Evolutionary conservation across 257 asterid genomes (phyloP), one percentile per base, ranked within the genome.

Genomic region (Nyctanthes arbortristis): DNA sequence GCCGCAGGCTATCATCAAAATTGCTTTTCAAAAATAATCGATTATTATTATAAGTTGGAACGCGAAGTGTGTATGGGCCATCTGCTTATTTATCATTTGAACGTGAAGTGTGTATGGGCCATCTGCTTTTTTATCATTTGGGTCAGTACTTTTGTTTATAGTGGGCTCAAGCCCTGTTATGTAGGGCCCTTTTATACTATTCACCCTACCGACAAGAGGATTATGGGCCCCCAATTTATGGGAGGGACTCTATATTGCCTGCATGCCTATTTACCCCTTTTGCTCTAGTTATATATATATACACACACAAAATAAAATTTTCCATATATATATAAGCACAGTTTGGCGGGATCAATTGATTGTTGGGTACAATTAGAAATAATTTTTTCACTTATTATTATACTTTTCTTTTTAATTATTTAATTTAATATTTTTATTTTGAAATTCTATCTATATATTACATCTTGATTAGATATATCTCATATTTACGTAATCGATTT

Each of bases 31-130:
- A 32, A 31, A 10, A 52, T 34, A 22, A 67, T 67, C 54, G 7
- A 67, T 67, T 14, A 43, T 8, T n/a, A n/a, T 28, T 22, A 37
- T 22, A 33, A 67, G 65, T 20, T 7, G 59, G 67, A 33, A 31
- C 34, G 65, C 54, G 40, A 63, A 71, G 54, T 40, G 70, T 66
- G 40, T 36, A 66, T 63, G 70, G 69, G 65, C 65, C 63, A n/a
- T 12, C 27, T 4, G 45, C 10, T 54, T 31, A 22, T 43, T n/a
- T 45, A 30, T 69, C 4, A 27, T n/a, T n/a, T n/a, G n/a, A n/a
- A n/a, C n/a, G n/a, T n/a, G n/a, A n/a, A n/a, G 13, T 1, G 22
- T 25, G 24, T 28, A 66, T 57, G 57, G 24, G 68, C 54, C 77
- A 73, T 40, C 33, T 73, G 68, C n/a, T n/a, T n/a, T n/a, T n/a